Conservation (phyloP, 306 rosid genomes). For the Castanospermum australe region DNA sequence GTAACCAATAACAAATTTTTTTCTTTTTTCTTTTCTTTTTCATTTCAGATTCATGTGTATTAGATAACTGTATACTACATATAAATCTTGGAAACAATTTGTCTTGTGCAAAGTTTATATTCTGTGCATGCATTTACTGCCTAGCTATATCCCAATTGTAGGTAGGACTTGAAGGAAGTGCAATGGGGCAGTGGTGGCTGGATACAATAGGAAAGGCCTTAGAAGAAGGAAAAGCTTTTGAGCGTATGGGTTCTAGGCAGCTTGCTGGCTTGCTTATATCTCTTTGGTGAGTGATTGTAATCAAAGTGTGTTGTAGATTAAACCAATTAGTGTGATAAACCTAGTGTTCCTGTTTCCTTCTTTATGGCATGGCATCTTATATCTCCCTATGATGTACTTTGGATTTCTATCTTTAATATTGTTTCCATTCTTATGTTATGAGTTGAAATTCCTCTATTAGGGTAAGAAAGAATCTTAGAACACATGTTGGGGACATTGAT, state of each 20-base stretch:
- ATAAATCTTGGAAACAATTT: constrained; percentile 7
- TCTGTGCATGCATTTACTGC: constrained; percentile 26
- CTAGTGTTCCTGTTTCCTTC: constrained; percentile 10
- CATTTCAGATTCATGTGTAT: not conserved
- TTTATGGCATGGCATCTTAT: constrained; percentile 1
- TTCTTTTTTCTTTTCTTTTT: not conserved
- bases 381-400: not conserved
- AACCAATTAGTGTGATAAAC: constrained; percentile 15
- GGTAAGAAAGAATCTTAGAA: constrained; percentile 92
- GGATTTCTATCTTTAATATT: constrained; percentile 20
- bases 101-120: constrained; percentile 6
- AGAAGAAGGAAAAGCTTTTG: constrained; percentile 85
- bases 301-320: constrained; percentile 11
- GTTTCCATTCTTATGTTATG: constrained; percentile 25
- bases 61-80: not conserved
- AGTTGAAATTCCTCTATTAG: constrained; percentile 52
- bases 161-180: constrained; percentile 99
- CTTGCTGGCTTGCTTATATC: constrained; percentile 98
- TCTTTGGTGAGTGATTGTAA: constrained; percentile 72
- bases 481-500: constrained; percentile 92
- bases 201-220: constrained; percentile 94
- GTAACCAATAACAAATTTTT: not conserved
- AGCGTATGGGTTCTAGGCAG: constrained; percentile 99
- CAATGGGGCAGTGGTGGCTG: constrained; percentile 96
- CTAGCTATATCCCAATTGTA: constrained; percentile 49